A percentile compares a stretch with the other conserved stretches of the same genome.
Conservation (phyloP, 106 monocot species). For the Apostasia ramifera region DNA sequence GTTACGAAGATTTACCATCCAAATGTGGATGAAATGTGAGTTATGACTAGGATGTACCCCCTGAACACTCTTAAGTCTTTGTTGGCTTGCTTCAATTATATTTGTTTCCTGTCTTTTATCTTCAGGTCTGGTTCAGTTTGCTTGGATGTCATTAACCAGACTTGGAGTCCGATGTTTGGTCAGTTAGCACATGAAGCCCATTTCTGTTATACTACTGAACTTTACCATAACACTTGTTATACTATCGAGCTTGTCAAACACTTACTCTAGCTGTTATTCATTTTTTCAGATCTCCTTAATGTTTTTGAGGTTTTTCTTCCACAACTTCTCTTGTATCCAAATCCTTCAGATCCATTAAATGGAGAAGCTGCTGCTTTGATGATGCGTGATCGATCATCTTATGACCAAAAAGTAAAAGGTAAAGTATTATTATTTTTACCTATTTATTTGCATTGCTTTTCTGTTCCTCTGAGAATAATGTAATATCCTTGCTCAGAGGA, state of each 20-base stretch:
- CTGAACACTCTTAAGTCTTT: not conserved
- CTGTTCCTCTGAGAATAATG: not conserved
- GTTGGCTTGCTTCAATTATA: conserved; percentile 2
- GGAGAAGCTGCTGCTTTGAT: conserved; percentile 74
- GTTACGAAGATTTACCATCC: conserved; percentile 36
- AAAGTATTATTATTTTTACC: not conserved
- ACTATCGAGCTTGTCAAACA: not conserved
- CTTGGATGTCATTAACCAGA: conserved; percentile 90
- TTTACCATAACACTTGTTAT: not conserved
- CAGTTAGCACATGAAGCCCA: not conserved
- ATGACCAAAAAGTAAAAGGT: conserved; percentile 85
- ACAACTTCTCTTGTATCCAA: conserved; percentile 72
- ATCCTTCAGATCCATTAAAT: conserved; percentile 83
- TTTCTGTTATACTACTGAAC: not conserved
- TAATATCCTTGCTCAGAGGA: not conserved
- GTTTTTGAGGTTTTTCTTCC: conserved; percentile 79
- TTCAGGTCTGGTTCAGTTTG: conserved; percentile 82
- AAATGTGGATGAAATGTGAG: conserved; percentile 41
- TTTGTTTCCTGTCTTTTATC: not conserved
- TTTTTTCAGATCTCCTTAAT: conserved; percentile 68
- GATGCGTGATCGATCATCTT: conserved; percentile 54
- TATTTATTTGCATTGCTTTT: not conserved
- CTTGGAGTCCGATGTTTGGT: conserved; percentile 94
- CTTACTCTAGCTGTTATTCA: not conserved
- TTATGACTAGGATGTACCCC: not conserved